A percentile compares a stretch with the other conserved stretches of the same genome.
Conservation (phyloP, 108 stramenopile genomes). For the Nitzschia palea region DNA sequence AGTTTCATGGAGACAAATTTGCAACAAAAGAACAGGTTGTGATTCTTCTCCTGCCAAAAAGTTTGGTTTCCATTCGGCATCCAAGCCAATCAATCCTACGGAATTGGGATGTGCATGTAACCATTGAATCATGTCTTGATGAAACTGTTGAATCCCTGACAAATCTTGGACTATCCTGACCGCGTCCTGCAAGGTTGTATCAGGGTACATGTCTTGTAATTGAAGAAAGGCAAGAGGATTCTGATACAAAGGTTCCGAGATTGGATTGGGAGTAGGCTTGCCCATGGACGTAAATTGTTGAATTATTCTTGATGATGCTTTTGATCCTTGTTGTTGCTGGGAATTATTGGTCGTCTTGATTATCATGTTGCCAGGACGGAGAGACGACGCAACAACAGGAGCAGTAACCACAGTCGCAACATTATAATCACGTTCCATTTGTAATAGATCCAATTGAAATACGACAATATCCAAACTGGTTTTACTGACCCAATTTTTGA, state of each 20-base stretch:
- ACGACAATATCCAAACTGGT: constrained; percentile 38
- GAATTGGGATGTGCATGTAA: background rate
- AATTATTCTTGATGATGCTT: background rate
- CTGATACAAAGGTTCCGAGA: background rate
- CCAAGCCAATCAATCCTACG: constrained; percentile 29
- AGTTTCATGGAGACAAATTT: constrained; percentile 32
- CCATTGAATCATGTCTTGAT: constrained; percentile 15
- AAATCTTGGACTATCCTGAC: constrained; percentile 14
- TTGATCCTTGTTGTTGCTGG: background rate
- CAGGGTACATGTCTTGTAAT: constrained; percentile 1
- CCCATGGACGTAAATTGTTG: no score
- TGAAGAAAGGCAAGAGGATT: background rate
- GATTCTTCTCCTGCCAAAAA: constrained; percentile 23
- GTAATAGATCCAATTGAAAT: constrained; percentile 21
- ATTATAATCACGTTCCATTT: constrained; percentile 4
- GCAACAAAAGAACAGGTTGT: constrained; percentile 33
- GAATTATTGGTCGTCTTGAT: background rate
- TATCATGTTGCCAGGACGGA: background rate
- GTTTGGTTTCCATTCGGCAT: constrained; percentile 46
- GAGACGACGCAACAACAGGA: no score
- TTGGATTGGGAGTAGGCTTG: no score
- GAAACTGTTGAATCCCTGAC: constrained; percentile 13
- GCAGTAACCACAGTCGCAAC: background rate
- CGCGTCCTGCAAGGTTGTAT: background rate
- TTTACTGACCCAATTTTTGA: constrained; percentile 34